Evolutionary conservation across 1,139 yeast species (phyloP), one percentile per base, ranked within the genome.

Genomic region (Blastobotrys apis): DNA sequence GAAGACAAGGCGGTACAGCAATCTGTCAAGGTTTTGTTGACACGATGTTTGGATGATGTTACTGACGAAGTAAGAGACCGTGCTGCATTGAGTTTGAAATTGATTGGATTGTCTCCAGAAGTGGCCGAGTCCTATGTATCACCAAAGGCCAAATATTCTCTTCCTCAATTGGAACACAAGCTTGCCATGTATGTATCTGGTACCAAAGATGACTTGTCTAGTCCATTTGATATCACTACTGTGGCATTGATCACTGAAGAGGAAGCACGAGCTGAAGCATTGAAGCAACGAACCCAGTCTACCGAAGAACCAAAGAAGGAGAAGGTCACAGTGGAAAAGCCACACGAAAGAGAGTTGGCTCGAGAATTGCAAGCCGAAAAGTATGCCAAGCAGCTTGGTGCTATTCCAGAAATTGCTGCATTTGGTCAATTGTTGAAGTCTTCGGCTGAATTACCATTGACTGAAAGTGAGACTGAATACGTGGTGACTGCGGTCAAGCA

Each of bases 1-100:
- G 84, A 86, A 55, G 88, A 84, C 48, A 77, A 79, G 13, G 72
- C 73, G 17, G 78, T 90, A 49, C 72, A 78, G 47, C 73, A 75
- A 53, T 84, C 90, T 50, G 82, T 92, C 58, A 75, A 76, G 55
- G 84, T 84, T 51, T 74, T 92, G 54, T 76, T 92, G 57, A 74
- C 76, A 48, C 81, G 97, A 68, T 88, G 95, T 57, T 75, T 85
- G 57, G 85, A 80, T 54, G 99, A 92, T 67, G 78, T 74, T 38
- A 96, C 92, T 63, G 98, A 92, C 66, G 99, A 92, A 68, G 98
- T 94, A 32, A 86, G 99, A 71, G 99, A 92, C 64, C 81, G 99
- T 63, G 97, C 98, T 6, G 87, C 95, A 1, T 73, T 92, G 53
- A 81, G 95, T 3, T 72, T 90, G 60, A 76, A 78, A 53, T 77